Base-by-base conservation (phyloP, 805 yeast genomes). In the Yamadazyma tumulicola region DNA sequence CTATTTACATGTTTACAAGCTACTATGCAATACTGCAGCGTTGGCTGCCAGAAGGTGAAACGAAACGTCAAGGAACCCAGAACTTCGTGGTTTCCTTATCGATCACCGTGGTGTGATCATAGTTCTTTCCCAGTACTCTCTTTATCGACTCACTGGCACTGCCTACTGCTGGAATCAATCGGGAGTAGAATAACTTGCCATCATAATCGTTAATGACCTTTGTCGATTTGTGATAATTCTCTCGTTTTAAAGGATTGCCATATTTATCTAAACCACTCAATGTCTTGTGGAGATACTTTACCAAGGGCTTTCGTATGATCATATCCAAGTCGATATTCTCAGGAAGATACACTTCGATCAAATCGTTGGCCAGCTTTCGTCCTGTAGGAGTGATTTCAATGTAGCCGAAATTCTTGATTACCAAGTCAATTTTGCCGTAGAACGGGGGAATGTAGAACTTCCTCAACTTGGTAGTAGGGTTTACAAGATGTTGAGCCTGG, bases 371-470 rank as follows among this genome's bases (percentile, higher is more conserved):
- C 1, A 29, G 34, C 15, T 52, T 52, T 1, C 53, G 38, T 1
- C 86, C 83, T 0, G 85, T 79, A 2, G 88, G 81, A 5, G 67
- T 69, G 11, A 84, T 52, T 23, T 76, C 72, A 2, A 83, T 42
- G 45, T 70, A 79, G 0, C 93, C 93, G n/a, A 79, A 51, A 40
- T 77, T 78, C 34, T 74, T 75, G 7, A 84, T 45, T 2, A 84
- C 81, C 18, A 84, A 47, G 47, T 84, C 94, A 7, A 84, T 59
- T 4, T 73, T 52, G 0, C 91, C 91, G 39, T 57, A 63, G 46
- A 83, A 83, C n/a, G 86, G 85, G 0, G 93, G 91, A 3, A 84
- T 64, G 2, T 74, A 63, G 42, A 69, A 79, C 38, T 76, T 58
- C n/a, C 38, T 41, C 11, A 56, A 36, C 18, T 42, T 40, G 57